phyloP scores from a whole-genome alignment of 2,329 filamentous ascomycete species.

The Pseudogymnoascus sp. region DNA sequence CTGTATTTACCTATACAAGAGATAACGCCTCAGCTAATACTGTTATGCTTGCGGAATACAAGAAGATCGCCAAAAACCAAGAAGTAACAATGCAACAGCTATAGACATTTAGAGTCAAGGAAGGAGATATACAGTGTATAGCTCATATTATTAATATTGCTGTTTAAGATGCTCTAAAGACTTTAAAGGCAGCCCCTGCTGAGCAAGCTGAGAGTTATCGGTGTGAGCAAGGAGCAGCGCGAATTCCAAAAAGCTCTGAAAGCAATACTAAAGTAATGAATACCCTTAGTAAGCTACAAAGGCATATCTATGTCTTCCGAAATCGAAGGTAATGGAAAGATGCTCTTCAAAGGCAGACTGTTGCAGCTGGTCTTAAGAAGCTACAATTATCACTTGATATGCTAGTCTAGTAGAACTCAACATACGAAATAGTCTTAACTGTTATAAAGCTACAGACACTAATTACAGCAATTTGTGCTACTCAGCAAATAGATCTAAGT shows the following conservation, averaged over 20 bases:
- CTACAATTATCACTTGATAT: neutral
- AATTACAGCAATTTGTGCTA: neutral
- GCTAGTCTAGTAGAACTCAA: neutral
- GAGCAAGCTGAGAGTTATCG: neutral
- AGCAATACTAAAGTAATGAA: neutral
- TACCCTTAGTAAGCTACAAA: neutral
- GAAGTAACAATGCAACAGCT: neutral
- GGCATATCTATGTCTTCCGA: neutral
- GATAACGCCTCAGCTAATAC: neutral
- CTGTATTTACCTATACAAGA: neutral
- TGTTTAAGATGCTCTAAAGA: neutral
- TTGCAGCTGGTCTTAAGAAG: neutral
- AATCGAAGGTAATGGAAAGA: neutral
- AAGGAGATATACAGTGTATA: neutral
- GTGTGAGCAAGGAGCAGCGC: neutral
- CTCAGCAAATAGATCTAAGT: neutral
- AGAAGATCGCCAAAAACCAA: neutral
- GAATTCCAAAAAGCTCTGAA: neutral
- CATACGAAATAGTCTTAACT: neutral
- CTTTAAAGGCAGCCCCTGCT: neutral
- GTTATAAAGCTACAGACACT: neutral
- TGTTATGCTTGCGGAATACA: neutral
- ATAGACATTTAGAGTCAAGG: neutral
- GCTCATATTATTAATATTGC: neutral
- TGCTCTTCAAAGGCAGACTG: neutral